phyloP scores from a whole-genome alignment of 768 basidiomycete species.

The Termitomyces sp. region DNA sequence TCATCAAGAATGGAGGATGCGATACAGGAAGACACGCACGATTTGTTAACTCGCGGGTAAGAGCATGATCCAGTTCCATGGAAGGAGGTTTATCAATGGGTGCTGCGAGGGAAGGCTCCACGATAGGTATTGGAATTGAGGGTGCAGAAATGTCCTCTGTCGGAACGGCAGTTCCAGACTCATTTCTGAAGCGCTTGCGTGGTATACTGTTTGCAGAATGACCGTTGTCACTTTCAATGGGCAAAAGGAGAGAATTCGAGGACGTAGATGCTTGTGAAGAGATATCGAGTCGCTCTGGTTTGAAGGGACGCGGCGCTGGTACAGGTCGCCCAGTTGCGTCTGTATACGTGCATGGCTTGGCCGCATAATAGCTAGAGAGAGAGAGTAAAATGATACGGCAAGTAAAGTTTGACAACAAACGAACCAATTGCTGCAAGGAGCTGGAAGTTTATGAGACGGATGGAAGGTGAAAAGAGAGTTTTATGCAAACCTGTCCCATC shows the following conservation, averaged over 20 bases:
- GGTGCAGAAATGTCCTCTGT: slow-evolving; percentile 27
- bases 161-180: slow-evolving; percentile 31
- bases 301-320: slow-evolving; percentile 58
- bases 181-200: slow-evolving; percentile 50
- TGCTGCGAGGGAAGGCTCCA: slow-evolving; percentile 33
- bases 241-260: slow-evolving; percentile 21
- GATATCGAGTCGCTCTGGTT: slow-evolving; percentile 33
- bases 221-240: slow-evolving; percentile 30
- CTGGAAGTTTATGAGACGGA: slow-evolving; percentile 29
- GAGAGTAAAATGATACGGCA: slow-evolving; percentile 12
- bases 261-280: slow-evolving; percentile 15
- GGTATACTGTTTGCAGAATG: slow-evolving; percentile 11
- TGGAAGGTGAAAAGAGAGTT: slow-evolving; percentile 8
- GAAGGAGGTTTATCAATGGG: slow-evolving; percentile 37
- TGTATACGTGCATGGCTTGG: slow-evolving; percentile 77
- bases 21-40: slow-evolving; percentile 36
- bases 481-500: slow-evolving; percentile 65
- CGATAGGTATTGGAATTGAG: slow-evolving; percentile 24
- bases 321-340: slow-evolving; percentile 77
- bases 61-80: slow-evolving; percentile 50
- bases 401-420: slow-evolving; percentile 16
- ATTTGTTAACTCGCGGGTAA: slow-evolving; percentile 72
- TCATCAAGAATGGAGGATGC: slow-evolving; percentile 10
- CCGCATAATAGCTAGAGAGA: slow-evolving; percentile 64
- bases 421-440: slow-evolving; percentile 80